Base-by-base conservation (phyloP, 2,329 filamentous ascomycete species). In the Colletotrichum tofieldiae region DNA sequence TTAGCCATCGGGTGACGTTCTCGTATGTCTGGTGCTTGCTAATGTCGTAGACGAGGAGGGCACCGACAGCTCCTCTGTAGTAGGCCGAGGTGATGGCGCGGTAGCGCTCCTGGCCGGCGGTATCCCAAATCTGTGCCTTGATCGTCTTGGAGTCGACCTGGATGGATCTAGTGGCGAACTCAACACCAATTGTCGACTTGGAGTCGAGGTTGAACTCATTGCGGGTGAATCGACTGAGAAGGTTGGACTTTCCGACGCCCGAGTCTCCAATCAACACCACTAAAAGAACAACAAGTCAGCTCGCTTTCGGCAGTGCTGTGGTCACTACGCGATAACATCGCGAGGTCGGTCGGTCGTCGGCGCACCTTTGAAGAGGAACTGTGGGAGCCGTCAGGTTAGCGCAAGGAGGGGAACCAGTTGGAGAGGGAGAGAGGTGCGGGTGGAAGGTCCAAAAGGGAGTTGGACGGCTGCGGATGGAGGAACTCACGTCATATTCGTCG, bases 91-190 rank as follows among this genome's bases (percentile, higher is more conserved):
- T 99, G 84, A 99, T 99, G 83, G 96, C 96, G 83, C 97, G 94
- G 88, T 98, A 99, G 84, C 96, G 93, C 87, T 99, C 96, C 88
- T 99, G 96, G 77, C 96, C 96, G 77, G 96, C 96, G 72, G 96
- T 99, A 88, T 99, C 96, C 96, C 97, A 99, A 81, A 99, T 99
- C 88, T 99, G 96, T 79, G 96, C 96, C 90, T 99, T 99, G 92
- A 99, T 99, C 76, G 96, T 99, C 91, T 99, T 99, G 82, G 94
- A 93, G 86, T 99, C 96, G 81, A 99, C 96, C 86, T 98, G 96
- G 83, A 99, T 99, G 77, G 95, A 98, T 76, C 96, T 93, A 78
- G 96, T 99, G 79, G 97, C 96, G 84, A 99, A 99, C 87, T 99
- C 96, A 84, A 99, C 96, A 80, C 96, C 96, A 86, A 99, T 99